Evolutionary conservation across 345 rosid species (phyloP).

Genomic region (Rhodamnia rubescens): DNA sequence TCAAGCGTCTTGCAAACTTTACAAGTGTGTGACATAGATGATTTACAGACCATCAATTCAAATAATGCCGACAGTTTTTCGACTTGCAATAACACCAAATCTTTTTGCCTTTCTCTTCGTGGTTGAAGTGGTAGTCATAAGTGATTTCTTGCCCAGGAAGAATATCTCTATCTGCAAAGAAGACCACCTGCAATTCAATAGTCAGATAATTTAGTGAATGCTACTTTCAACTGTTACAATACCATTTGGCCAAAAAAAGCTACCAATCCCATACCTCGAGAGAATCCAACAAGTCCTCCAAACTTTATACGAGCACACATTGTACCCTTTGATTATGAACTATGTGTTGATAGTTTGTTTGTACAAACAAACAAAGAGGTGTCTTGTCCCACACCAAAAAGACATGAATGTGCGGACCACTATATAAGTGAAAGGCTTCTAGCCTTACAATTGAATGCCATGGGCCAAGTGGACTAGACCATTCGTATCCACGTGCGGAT

Average conservation of each 20-base stretch:
- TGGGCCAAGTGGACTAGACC: too few relatives aligned
- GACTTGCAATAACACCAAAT: slow-evolving; percentile 42
- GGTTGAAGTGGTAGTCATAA: slow-evolving; percentile 47
- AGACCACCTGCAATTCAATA: slow-evolving; percentile 31
- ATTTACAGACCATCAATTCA: slow-evolving; percentile 21
- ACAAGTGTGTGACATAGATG: background rate
- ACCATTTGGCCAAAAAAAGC: background rate
- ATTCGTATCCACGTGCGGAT: too few relatives aligned
- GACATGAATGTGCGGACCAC: too few relatives aligned
- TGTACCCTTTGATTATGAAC: background rate
- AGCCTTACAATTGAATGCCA: too few relatives aligned
- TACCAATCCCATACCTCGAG: background rate
- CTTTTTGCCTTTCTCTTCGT: slow-evolving; percentile 48
- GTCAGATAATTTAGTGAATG: background rate
- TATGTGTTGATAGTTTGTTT: too few relatives aligned
- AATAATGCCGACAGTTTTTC: slow-evolving; percentile 39
- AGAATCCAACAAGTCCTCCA: background rate
- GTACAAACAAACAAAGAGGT: too few relatives aligned
- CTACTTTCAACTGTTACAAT: background rate
- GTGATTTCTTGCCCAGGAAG: slow-evolving; percentile 54
- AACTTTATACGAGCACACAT: background rate
- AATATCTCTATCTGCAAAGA: slow-evolving; percentile 42
- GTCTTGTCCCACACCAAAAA: too few relatives aligned
- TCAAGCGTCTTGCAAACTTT: background rate
- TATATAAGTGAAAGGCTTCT: too few relatives aligned